Base-by-base conservation (phyloP, 257 asterid species). In the Gentiana straminea region DNA sequence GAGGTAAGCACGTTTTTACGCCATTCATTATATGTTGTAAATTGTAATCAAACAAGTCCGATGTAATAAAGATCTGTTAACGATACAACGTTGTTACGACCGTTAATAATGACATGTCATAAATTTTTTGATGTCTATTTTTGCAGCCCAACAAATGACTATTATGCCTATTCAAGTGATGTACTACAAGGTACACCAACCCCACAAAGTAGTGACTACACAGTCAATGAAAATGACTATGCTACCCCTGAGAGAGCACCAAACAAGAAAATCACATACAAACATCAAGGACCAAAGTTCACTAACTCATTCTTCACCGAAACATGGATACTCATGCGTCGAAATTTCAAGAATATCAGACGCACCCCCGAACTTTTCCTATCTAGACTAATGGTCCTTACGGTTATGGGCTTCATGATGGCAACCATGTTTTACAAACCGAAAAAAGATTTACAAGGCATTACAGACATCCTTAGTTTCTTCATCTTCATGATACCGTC, bases 331-430 rank as follows among this genome's bases (percentile, higher is more conserved):
- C 85, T 87, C 1, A 84, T 87, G 71, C 84, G 88, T 13, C 74
- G 96, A 37, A 87, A 87, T 79, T 84, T 80, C 74, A 79, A 67
- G 69, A 88, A 70, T 78, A 88, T 88, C 68, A 66, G 86, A 58
- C 84, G 96, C 0, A 88, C 94, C 3, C 96, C 90, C 2, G 96
- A 88, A 72, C 94, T 88, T 46, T 84, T 88, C 72, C 86, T 82
- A 10, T 84, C 93, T 52, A 80, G 94, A 3, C 84, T 88, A 2
- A 51, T 84, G 13, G 96, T 88, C 64, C 83, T 88, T 10, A 69
- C 83, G 1, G 76, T 83, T 13, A 88, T 88, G 96, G 96, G 90
- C 11, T 8, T 84, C 66, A 84, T 88, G 94, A 84, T 88, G 96
- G 94, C 90, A 59, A 88, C 90, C 49, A 76, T 88, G 96, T 84